Evolutionary conservation across 2,329 filamentous ascomycete genomes (phyloP).

Genomic region (Nigrospora sphaerica): DNA sequence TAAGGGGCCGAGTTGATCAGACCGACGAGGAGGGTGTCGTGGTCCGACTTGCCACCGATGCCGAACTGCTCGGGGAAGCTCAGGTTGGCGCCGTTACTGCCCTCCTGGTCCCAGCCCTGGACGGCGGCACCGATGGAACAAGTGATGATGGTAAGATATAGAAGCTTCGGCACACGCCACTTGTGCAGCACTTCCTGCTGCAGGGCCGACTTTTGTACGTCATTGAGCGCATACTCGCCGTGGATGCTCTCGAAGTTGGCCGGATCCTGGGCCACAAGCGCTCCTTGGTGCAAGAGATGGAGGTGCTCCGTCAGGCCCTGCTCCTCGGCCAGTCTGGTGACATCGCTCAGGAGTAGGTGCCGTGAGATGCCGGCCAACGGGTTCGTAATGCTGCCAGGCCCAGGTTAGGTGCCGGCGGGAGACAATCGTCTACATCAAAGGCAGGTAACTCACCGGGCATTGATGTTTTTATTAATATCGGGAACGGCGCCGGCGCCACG

Average conservation of each 20-base stretch:
- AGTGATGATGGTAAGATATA: slow-evolving; percentile 56
- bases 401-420: slow-evolving; percentile 3
- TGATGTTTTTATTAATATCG: slow-evolving; percentile 37
- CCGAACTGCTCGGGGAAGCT: neutral
- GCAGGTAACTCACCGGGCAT: slow-evolving; percentile 32
- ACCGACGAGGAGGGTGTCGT: slow-evolving; percentile 42
- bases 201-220: slow-evolving; percentile 49
- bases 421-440: neutral
- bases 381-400: slow-evolving; percentile 40
- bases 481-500: slow-evolving; percentile 23
- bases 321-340: slow-evolving; percentile 22
- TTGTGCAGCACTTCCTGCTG: slow-evolving; percentile 53
- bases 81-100: slow-evolving; percentile 16
- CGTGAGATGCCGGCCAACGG: slow-evolving; percentile 47
- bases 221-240: slow-evolving; percentile 41
- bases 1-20: slow-evolving; percentile 44
- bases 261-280: slow-evolving; percentile 29
- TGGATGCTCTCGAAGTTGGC: slow-evolving; percentile 37
- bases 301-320: slow-evolving; percentile 9
- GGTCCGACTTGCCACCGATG: slow-evolving; percentile 16
- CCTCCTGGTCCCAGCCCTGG: slow-evolving; percentile 40
- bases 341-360: slow-evolving; percentile 42
- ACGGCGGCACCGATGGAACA: slow-evolving; percentile 38
- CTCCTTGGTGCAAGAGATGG: slow-evolving; percentile 12
- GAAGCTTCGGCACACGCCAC: slow-evolving; percentile 58